These are phyloP conservation scores for Papiliotrema flavescens DNA, from an alignment of 1,284 basidiomycete genomes.

Conservation along the genomic window DNA sequence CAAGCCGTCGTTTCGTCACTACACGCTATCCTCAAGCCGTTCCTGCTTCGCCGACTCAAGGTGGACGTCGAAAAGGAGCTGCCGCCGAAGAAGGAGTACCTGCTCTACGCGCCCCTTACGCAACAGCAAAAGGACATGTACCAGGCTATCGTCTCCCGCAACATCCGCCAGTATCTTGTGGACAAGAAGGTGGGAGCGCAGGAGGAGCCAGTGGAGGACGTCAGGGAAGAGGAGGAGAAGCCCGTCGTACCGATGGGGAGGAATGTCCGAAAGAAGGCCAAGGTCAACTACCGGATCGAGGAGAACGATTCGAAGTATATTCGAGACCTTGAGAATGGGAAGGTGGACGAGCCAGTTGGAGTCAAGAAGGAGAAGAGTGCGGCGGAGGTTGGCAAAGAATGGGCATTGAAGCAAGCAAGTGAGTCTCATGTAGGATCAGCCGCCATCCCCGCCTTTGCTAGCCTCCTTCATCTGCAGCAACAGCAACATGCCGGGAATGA, in stretches of 20 bases:
- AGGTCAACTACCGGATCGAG: constrained; percentile 53
- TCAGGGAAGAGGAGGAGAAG: constrained; percentile 19
- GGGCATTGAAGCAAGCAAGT: constrained; percentile 62
- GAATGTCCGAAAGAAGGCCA: constrained; percentile 42
- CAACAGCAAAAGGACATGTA: constrained; percentile 78
- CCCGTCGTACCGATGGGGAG: constrained; percentile 28
- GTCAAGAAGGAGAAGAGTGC: constrained; percentile 50
- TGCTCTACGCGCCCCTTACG: constrained; percentile 86
- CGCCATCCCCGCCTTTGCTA: too few relatives aligned
- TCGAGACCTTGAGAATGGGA: constrained; percentile 57
- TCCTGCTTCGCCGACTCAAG: constrained; percentile 88
- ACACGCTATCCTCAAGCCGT: constrained; percentile 89
- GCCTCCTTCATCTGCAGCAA: neutral
- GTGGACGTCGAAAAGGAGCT: constrained; percentile 81
- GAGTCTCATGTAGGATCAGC: constrained; percentile 28
- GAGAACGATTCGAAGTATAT: constrained; percentile 69
- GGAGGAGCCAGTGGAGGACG: constrained; percentile 11
- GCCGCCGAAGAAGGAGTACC: constrained; percentile 85
- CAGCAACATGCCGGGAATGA: too few relatives aligned
- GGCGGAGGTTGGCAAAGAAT: constrained; percentile 56
- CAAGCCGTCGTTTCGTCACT: constrained; percentile 67
- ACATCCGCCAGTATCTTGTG: constrained; percentile 64
- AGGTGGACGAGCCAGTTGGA: constrained; percentile 34
- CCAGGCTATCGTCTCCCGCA: constrained; percentile 68
- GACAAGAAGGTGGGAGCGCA: constrained; percentile 45